These are phyloP conservation scores for Discostella stelligera DNA, from an alignment of 352 stramenopile genomes.

Conservation along the genomic window DNA sequence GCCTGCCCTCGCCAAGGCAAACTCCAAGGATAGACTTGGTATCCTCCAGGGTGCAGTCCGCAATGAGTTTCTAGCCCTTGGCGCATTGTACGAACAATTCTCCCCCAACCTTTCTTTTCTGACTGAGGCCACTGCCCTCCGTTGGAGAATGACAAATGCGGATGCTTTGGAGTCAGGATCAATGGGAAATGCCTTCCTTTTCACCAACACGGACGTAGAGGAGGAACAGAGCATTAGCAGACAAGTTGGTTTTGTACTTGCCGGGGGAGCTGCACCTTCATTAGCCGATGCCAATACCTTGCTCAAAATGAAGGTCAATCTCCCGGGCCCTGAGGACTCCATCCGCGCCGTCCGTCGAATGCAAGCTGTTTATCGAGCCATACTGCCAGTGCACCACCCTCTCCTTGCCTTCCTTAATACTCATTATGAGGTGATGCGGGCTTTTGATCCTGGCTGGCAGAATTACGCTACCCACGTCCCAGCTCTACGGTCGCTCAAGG, in stretches of 20 bases:
- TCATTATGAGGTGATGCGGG: neutral
- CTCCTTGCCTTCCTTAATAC: conserved; percentile 5
- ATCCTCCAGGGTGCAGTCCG: neutral
- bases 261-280: neutral
- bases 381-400: conserved; percentile 1
- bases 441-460: neutral
- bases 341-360: neutral
- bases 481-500: neutral
- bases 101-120: neutral
- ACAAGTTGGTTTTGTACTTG: neutral
- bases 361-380: neutral
- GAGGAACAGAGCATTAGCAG: neutral
- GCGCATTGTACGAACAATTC: neutral
- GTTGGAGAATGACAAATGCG: conserved; percentile 1
- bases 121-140: neutral
- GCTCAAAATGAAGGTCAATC: neutral
- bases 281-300: neutral
- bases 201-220: conserved; percentile 4
- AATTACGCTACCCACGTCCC: neutral
- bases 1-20: neutral
- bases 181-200: conserved; percentile 5
- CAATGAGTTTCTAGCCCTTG: neutral
- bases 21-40: neutral
- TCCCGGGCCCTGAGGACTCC: neutral
- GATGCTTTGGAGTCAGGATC: neutral